Evolutionary conservation across 805 yeast species (phyloP), one percentile per base, ranked within the genome.

Genomic region (Cyberlindnera petersonii): DNA sequence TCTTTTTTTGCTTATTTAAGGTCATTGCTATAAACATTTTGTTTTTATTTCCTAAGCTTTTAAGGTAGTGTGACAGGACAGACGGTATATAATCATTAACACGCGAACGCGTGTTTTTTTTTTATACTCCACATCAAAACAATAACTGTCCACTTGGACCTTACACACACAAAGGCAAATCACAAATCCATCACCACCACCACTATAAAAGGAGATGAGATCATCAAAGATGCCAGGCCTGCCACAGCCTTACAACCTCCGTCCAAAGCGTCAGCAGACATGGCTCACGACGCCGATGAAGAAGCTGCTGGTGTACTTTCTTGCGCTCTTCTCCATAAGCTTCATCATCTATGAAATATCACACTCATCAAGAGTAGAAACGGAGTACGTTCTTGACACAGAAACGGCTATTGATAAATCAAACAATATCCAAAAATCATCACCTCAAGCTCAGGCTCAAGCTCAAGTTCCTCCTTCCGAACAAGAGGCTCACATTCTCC

Each of bases 201-300:
- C n/a, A n/a, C n/a, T n/a, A 14, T 13, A 24, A 6, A 26, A 61
- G 60, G 58, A 42, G 62, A 64, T 27, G 64, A 60, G 35, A 52
- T 62, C 37, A 34, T 31, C 46, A 58, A 55, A 39, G 63, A 62
- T 46, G 49, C 45, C 45, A 26, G 58, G 66, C 15, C 52, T 73
- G 23, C 79, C 79, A 32, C 61, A 71, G 36, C 71, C 72, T 2
- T 68, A 66, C 41, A 49, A 65, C 14, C 47, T 66, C 43, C 55
- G 58, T 29, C 60, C 61, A 5, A 51, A 39, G 21, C 42, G 39
- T n/a, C 44, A 49, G 18, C 58, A 54, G 23, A 39, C 55, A 22
- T 47, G 50, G 33, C 53, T 72, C 41, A 70, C 77, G 1, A 71
- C 77, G 4, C 74, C 74, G 19, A 66, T 68, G 66, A 70, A 72